phyloP scores from a whole-genome alignment of 2,329 filamentous ascomycete genomes.

The Trichophyton equinum region DNA sequence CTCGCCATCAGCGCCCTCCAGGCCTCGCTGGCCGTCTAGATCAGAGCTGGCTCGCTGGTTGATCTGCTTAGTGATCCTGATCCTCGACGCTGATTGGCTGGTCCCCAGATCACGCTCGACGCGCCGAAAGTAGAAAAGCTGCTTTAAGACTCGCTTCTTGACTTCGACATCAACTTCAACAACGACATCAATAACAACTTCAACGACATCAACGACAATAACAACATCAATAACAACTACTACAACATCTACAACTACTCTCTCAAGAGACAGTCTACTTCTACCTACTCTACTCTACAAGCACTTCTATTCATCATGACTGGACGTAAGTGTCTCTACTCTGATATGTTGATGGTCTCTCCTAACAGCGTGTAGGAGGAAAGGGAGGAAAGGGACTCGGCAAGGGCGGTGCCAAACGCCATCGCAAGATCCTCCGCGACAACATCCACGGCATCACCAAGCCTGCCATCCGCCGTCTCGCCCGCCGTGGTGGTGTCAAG shows the following conservation, averaged over 20 bases:
- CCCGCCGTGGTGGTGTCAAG: constrained; percentile 98
- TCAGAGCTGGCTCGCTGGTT: not conserved
- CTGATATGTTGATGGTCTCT: not conserved
- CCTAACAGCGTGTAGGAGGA: constrained; percentile 48
- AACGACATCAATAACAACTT: constrained; percentile 7
- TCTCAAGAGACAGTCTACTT: constrained; percentile 11
- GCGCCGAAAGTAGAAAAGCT: not conserved
- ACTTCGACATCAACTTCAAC: constrained; percentile 13
- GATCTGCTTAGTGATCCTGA: constrained; percentile 12
- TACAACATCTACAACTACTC: constrained; percentile 13
- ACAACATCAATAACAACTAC: constrained; percentile 15
- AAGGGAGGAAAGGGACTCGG: constrained; percentile 97
- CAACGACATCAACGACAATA: constrained; percentile 10
- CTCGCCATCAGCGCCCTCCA: not conserved
- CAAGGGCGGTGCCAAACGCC: constrained; percentile 97
- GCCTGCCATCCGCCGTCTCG: constrained; percentile 95
- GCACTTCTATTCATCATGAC: constrained; percentile 38
- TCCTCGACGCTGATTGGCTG: constrained; percentile 27
- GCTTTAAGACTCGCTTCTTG: constrained; percentile 8
- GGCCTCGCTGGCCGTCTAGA: constrained; percentile 1
- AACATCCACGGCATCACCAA: constrained; percentile 99
- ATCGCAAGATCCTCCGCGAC: constrained; percentile 98
- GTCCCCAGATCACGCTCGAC: constrained; percentile 9
- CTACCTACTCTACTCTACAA: constrained; percentile 8
- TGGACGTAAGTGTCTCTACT: constrained; percentile 40